Evolutionary conservation across 2,329 filamentous ascomycete genomes (phyloP).

Genomic region (Anisogramma anomala): DNA sequence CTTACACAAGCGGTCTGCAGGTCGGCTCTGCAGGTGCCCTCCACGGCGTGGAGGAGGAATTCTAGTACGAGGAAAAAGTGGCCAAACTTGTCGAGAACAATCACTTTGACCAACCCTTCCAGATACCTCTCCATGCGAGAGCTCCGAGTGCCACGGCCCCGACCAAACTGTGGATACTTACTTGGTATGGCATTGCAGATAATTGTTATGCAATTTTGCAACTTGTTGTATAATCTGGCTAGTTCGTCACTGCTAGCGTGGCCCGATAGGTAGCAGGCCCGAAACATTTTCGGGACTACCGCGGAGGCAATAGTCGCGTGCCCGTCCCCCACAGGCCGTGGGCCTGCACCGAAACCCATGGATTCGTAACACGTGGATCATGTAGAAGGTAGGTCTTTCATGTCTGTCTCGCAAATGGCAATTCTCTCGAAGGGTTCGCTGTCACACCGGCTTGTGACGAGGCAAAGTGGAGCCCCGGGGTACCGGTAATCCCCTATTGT

Average conservation of each 20-base stretch:
- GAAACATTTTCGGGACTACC: slow-evolving; percentile 3
- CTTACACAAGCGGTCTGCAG: not conserved
- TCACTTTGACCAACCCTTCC: not conserved
- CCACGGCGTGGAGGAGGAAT: not conserved
- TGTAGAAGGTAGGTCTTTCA: not conserved
- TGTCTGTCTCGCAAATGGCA: no score
- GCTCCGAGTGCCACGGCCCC: no score
- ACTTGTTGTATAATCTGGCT: not conserved
- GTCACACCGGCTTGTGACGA: no score
- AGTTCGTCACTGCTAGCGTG: not conserved
- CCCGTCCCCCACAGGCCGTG: not conserved
- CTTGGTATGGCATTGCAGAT: not conserved
- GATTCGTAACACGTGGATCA: slow-evolving; percentile 1
- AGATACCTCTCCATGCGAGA: not conserved
- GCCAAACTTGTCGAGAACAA: not conserved
- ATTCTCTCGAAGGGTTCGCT: not conserved
- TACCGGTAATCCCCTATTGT: no score
- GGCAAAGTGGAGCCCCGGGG: no score
- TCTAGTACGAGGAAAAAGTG: not conserved
- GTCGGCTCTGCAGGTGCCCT: not conserved
- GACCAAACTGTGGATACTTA: no score
- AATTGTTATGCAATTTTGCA: not conserved
- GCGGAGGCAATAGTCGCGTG: slow-evolving; percentile 2
- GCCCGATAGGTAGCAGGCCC: slow-evolving; percentile 2
- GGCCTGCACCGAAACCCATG: slow-evolving; percentile 1